Base-by-base conservation (phyloP, 2,329 filamentous ascomycete species). In the Cytospora piceicola region DNA sequence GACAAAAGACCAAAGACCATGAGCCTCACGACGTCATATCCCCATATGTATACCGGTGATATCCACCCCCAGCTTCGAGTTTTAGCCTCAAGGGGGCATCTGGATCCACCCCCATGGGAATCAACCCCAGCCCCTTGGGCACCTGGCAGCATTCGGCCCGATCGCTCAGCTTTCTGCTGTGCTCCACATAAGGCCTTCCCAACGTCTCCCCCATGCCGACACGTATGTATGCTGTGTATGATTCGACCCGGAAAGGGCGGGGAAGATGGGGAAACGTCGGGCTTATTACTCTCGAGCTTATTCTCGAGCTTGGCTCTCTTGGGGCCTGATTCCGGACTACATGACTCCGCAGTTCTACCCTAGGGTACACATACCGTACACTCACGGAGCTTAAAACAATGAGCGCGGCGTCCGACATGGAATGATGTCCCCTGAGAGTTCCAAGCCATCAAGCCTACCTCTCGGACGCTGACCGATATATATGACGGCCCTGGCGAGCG, bases 111-210 rank as follows among this genome's bases (percentile, higher is more conserved):
- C 59, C 59, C 59, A n/a, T 61, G 59, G 54, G 29, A 52, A 54
- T 53, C 27, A 51, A 36, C 34, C 34, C 34, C 34, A 36, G 34
- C 12, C 34, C 49, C 36, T 61, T 30, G n/a, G n/a, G 11, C 32
- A 54, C n/a, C 20, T 30, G 32, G 49, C 36, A 55, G 59, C 59
- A 61, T 61, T 61, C 59, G 59, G 59, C 51, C 59, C 59, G 59
- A 61, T 39, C 59, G 24, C 27, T 39, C 12, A 61, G 30, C 34
- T 55, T 54, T 4, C 15, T 32, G 11, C 32, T 17, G 7, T 20
- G 32, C 59, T 32, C 59, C 51, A 46, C 59, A 12, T 4, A 5
- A 4, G 34, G 1, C 17, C 39, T 22, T 24, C 59, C 58, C 36
- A 8, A 11, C 36, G 29, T 42, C 51, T 42, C 49, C 58, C 59